Percentiles rank a stretch among this genome's conserved stretches.
Evolutionary conservation across 1,284 basidiomycete species (phyloP).

Genomic region (Cutaneotrichosporon mucoides): DNA sequence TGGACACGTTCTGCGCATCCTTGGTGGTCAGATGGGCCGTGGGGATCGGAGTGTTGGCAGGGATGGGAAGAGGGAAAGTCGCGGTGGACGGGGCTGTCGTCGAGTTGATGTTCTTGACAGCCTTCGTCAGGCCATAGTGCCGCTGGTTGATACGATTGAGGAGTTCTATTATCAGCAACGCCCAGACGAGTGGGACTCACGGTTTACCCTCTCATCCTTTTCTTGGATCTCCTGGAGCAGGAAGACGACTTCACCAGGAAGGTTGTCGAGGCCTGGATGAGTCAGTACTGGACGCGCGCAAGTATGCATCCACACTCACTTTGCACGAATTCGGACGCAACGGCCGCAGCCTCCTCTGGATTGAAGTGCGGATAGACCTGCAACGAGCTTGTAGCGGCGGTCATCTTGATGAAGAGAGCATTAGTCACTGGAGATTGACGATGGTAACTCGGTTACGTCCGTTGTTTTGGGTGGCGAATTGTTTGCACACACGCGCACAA

Average conservation of each 20-base stretch:
- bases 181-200: constrained; percentile 23
- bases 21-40: constrained; percentile 38
- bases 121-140: constrained; percentile 40
- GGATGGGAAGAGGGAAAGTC: constrained; percentile 32
- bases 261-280: constrained; percentile 63
- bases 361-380: constrained; percentile 41
- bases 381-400: constrained; percentile 8
- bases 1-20: constrained; percentile 41
- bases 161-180: constrained; percentile 22
- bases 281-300: constrained; percentile 1
- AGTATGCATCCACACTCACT: constrained; percentile 52
- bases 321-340: constrained; percentile 65
- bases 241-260: constrained; percentile 67
- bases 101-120: constrained; percentile 19
- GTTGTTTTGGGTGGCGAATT: constrained; percentile 1
- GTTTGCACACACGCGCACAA: too few relatives aligned
- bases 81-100: constrained; percentile 15
- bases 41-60: constrained; percentile 29
- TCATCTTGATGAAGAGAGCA: constrained; percentile 2
- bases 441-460: neutral
- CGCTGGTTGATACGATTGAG: constrained; percentile 37
- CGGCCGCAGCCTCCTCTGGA: constrained; percentile 64
- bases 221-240: constrained; percentile 65
- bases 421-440: constrained; percentile 2
- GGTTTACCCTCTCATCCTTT: constrained; percentile 47